Evolutionary conservation across 805 yeast genomes (phyloP).

Genomic region (Nakazawaea ernobii): DNA sequence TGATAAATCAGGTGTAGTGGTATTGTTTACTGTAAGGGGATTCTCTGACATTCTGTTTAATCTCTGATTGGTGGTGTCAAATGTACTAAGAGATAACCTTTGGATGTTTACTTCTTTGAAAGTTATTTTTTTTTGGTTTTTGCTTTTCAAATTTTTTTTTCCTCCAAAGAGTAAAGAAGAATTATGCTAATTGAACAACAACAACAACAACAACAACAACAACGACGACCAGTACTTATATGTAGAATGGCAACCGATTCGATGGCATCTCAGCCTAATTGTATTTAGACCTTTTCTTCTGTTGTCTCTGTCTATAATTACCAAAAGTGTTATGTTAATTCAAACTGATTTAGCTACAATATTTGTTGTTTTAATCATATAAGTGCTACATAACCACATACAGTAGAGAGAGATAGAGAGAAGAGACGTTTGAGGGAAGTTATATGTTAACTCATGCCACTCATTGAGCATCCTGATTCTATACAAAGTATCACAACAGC

Average conservation of each 20-base stretch:
- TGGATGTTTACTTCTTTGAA: neutral
- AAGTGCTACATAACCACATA: conserved; percentile 5
- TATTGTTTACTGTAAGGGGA: neutral
- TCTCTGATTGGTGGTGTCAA: neutral
- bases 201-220: no score
- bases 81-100: neutral
- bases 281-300: no score
- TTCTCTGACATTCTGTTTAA: neutral
- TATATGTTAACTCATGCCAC: neutral
- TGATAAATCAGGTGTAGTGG: neutral
- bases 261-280: no score
- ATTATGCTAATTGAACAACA: no score
- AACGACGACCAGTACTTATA: no score
- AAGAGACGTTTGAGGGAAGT: neutral
- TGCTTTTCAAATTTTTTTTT: neutral
- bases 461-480: neutral
- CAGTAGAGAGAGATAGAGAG: neutral
- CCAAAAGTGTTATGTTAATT: neutral
- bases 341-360: neutral
- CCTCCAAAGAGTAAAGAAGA: neutral
- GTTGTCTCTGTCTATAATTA: no score
- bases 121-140: neutral
- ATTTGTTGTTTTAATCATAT: no score
- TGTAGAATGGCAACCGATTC: no score
- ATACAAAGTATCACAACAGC: no score